Conservation (phyloP, 345 rosid species). For the Abelmoschus esculentus region DNA sequence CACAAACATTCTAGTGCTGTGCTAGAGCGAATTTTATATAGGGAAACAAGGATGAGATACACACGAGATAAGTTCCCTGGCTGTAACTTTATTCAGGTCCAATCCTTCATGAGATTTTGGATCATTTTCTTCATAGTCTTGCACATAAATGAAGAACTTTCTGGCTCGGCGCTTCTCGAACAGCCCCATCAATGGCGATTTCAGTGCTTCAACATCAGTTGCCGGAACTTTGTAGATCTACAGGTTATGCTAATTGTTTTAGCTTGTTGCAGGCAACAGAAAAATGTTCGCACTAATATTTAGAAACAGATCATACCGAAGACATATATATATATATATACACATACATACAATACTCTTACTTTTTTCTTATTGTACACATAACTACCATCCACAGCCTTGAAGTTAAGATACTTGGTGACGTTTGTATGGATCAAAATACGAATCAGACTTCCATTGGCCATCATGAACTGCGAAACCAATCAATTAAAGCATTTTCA, state of each 20-base stretch:
- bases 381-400: constrained; percentile 93
- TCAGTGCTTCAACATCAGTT: constrained; percentile 76
- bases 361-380: constrained; percentile 93
- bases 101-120: constrained; percentile 48
- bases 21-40: background rate
- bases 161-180: constrained; percentile 71
- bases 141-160: constrained; percentile 87
- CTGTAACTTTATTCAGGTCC: constrained; percentile 69
- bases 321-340: background rate
- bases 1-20: too few species aligned
- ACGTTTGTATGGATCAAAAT: constrained; percentile 81
- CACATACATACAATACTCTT: background rate
- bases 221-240: constrained; percentile 87
- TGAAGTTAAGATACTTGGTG: constrained; percentile 82
- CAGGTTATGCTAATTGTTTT: background rate
- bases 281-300: background rate
- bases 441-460: constrained; percentile 70
- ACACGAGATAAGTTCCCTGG: constrained; percentile 71
- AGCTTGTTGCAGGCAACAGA: background rate
- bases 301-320: background rate
- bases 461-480: constrained; percentile 66
- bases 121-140: constrained; percentile 49
- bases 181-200: constrained; percentile 79
- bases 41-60: background rate
- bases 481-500: background rate